Percentiles rank a stretch among this genome's conserved stretches.
Conservation (phyloP, 2,329 filamentous ascomycete genomes). For the Amauroascus niger region DNA sequence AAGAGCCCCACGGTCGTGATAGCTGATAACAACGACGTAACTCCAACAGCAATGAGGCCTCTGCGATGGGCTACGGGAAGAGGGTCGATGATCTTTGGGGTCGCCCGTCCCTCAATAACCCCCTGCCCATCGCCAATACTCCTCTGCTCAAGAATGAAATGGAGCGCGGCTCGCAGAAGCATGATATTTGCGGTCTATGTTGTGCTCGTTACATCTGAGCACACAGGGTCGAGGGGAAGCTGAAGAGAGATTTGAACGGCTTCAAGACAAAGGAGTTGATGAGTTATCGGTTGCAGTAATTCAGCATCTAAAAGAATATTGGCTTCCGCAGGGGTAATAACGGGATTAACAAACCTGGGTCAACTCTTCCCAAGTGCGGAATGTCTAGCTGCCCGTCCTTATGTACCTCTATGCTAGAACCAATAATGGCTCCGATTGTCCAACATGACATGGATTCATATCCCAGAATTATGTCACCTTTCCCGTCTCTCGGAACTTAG, state of each 20-base stretch:
- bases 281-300: not conserved
- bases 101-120: conserved; percentile 3
- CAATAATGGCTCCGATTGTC: conserved; percentile 3
- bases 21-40: conserved; percentile 42
- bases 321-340: not conserved
- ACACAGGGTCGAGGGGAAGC: not conserved
- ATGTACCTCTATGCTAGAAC: not conserved
- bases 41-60: conserved; percentile 40
- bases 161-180: conserved; percentile 5
- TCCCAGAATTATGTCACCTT: not conserved
- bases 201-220: conserved; percentile 4
- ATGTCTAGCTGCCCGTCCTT: not conserved
- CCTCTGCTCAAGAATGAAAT: conserved; percentile 2
- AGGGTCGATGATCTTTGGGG: conserved; percentile 25
- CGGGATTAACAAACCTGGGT: not conserved
- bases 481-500: not conserved
- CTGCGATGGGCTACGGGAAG: conserved; percentile 27
- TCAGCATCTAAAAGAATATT: not conserved
- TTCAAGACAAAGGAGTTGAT: not conserved
- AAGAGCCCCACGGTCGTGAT: conserved; percentile 38
- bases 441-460: not conserved
- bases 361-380: not conserved
- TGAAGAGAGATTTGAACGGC: not conserved
- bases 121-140: not conserved
- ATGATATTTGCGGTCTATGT: conserved; percentile 4